Conservation (phyloP, 2,329 filamentous ascomycete species). For the Biscogniauxia sp. region DNA sequence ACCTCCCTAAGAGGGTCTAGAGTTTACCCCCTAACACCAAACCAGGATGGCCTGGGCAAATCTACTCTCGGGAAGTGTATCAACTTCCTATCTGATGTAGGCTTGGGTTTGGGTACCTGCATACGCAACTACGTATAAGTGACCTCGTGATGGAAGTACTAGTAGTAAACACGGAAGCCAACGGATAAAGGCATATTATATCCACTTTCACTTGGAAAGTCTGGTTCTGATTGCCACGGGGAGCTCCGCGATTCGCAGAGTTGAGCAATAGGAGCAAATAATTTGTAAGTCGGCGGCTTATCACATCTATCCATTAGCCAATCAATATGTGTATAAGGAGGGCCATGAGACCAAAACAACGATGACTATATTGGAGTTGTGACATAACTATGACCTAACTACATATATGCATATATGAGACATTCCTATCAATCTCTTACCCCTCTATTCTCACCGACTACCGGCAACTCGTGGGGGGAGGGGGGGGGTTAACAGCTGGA, state of each 20-base stretch:
- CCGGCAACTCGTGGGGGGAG: too few relatives aligned
- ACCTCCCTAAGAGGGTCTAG: neutral
- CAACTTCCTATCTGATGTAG: neutral
- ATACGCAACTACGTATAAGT: neutral
- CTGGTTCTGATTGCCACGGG: conserved; percentile 3
- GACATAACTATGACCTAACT: neutral
- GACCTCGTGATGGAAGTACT: neutral
- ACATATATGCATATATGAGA: neutral
- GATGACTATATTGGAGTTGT: neutral
- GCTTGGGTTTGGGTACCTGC: neutral
- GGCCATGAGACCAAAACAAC: neutral
- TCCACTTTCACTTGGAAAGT: neutral
- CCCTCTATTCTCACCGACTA: neutral
- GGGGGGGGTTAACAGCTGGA: too few relatives aligned
- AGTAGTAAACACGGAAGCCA: neutral
- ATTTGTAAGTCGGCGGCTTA: neutral
- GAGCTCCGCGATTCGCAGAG: conserved; percentile 1
- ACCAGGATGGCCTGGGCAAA: neutral
- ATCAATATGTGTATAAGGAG: neutral
- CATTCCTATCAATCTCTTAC: neutral
- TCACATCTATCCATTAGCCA: neutral
- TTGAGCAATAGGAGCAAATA: neutral
- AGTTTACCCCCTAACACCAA: neutral
- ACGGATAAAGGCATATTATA: conserved; percentile 5
- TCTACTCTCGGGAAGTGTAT: neutral